Evolutionary conservation across 2,329 filamentous ascomycete species (phyloP).

Genomic region (Colletotrichum chrysophilum): DNA sequence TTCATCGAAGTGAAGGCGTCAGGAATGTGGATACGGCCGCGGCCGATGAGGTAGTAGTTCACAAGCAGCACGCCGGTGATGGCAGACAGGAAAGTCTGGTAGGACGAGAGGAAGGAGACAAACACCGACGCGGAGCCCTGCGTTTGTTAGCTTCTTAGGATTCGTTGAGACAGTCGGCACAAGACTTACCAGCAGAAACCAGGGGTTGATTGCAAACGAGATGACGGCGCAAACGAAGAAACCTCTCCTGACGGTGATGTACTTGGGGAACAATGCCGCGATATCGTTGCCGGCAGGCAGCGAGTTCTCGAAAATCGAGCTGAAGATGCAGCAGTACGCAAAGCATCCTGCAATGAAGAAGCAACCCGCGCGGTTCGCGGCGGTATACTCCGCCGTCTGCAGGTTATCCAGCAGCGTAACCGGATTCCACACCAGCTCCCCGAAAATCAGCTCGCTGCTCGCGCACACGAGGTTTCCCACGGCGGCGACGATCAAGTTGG

Average conservation of each 20-base stretch:
- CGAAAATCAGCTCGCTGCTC: conserved; percentile 27
- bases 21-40: conserved; percentile 38
- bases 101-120: conserved; percentile 39
- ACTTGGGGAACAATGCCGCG: conserved; percentile 40
- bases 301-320: conserved; percentile 47
- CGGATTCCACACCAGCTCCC: conserved; percentile 27
- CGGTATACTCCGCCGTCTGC: conserved; percentile 36
- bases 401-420: conserved; percentile 37
- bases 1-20: conserved; percentile 25
- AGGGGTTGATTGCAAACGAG: conserved; percentile 41
- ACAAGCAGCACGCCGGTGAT: conserved; percentile 45
- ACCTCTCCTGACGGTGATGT: conserved; percentile 41
- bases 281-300: conserved; percentile 46
- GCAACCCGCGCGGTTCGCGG: conserved; percentile 39
- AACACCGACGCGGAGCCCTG: conserved; percentile 39
- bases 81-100: conserved; percentile 42
- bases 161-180: conserved; percentile 34
- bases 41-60: conserved; percentile 37
- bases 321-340: conserved; percentile 47
- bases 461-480: conserved; percentile 44
- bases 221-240: conserved; percentile 41
- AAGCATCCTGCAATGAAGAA: conserved; percentile 47
- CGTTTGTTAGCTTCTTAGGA: conserved; percentile 37
- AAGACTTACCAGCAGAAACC: conserved; percentile 42
- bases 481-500: conserved; percentile 40